These are phyloP conservation scores for Coelastrella sp. DNA, from an alignment of 139 green algal species.

Conservation along the genomic window DNA sequence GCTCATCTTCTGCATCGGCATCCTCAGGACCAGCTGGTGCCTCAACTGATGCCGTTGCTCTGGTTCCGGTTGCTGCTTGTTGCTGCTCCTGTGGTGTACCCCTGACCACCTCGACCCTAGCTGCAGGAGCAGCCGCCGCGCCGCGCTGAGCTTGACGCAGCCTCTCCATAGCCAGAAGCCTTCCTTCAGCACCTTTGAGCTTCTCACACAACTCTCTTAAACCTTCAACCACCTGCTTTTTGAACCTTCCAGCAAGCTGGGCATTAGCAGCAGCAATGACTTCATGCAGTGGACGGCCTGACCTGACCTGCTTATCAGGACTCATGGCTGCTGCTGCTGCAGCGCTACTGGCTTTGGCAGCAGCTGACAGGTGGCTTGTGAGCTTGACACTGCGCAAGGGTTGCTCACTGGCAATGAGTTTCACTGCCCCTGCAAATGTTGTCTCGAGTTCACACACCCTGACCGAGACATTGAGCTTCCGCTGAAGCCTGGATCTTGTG, in stretches of 20 bases:
- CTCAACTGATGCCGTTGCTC: not conserved
- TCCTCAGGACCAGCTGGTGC: not conserved
- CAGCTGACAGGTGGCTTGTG: slow-evolving; percentile 23
- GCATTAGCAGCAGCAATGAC: slow-evolving; percentile 60
- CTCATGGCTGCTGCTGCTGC: slow-evolving; percentile 27
- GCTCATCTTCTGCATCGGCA: not conserved
- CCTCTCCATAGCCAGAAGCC: not conserved
- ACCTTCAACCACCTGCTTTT: slow-evolving; percentile 33
- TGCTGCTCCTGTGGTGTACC: not conserved
- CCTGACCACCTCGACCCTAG: not conserved
- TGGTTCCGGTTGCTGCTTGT: not conserved
- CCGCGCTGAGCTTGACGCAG: not conserved
- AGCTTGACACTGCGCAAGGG: slow-evolving; percentile 1
- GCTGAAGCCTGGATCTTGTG: slow-evolving; percentile 7
- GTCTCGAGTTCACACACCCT: slow-evolving; percentile 47
- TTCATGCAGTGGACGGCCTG: slow-evolving; percentile 45
- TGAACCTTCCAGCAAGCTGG: slow-evolving; percentile 26
- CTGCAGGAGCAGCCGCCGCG: slow-evolving; percentile 10
- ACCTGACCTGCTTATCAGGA: slow-evolving; percentile 14
- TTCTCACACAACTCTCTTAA: slow-evolving; percentile 41
- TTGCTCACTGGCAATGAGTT: not conserved
- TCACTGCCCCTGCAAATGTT: slow-evolving; percentile 48
- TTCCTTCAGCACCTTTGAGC: not conserved
- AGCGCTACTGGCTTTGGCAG: not conserved
- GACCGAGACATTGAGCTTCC: not conserved